Evolutionary conservation across 345 rosid genomes (phyloP).

Genomic region (Boechera stricta): DNA sequence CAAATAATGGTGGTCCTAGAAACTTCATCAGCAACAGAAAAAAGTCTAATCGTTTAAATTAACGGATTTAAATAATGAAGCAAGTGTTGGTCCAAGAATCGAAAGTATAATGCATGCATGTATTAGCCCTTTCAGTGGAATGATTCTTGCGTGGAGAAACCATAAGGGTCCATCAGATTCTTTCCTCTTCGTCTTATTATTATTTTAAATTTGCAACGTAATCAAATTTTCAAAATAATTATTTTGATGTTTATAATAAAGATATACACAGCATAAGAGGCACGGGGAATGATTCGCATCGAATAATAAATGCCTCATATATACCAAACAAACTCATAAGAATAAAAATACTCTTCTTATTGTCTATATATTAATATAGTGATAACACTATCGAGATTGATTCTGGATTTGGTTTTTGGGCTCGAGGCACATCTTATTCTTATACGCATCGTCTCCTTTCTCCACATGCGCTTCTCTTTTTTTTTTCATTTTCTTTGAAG

Average conservation of each 20-base stretch:
- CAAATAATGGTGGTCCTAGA: conserved; percentile 27
- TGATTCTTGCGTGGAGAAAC: conserved; percentile 62
- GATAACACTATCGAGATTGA: conserved; percentile 31
- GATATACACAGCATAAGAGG: conserved; percentile 37
- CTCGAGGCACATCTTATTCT: conserved; percentile 42
- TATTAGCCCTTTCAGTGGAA: conserved; percentile 46
- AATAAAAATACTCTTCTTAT: not conserved
- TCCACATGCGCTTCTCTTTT: conserved; percentile 33
- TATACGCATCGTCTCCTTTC: conserved; percentile 9
- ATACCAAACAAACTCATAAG: conserved; percentile 35
- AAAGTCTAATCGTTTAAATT: conserved; percentile 17
- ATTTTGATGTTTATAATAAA: conserved; percentile 21
- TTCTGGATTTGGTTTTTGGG: conserved; percentile 36
- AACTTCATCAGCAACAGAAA: not conserved
- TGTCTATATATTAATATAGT: not conserved
- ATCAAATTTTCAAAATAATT: conserved; percentile 1
- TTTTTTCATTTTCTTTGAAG: not conserved
- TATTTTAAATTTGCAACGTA: not conserved
- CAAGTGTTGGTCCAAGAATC: conserved; percentile 36
- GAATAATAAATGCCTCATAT: conserved; percentile 37
- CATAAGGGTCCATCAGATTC: conserved; percentile 37
- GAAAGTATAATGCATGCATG: conserved; percentile 43
- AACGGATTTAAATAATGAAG: conserved; percentile 8
- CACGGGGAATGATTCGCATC: conserved; percentile 50
- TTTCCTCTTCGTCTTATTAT: conserved; percentile 12